phyloP scores from a whole-genome alignment of 768 basidiomycete genomes.

The Termitomyces sp. region DNA sequence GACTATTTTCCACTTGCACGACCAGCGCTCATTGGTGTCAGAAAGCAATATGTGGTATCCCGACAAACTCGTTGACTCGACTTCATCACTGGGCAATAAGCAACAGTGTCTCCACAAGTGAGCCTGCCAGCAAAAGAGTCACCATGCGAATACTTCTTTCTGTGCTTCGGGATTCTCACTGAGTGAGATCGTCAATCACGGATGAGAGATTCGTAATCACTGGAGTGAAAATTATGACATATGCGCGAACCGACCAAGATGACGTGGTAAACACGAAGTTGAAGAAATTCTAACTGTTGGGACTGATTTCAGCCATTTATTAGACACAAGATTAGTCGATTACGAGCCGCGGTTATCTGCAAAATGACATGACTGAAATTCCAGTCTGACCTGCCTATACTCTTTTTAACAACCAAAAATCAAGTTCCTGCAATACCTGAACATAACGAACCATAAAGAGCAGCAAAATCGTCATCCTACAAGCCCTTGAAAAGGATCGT shows the following conservation, averaged over 20 bases:
- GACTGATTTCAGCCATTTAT: background rate
- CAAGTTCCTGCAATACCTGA: background rate
- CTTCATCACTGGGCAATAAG: conserved; percentile 11
- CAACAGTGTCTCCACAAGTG: conserved; percentile 19
- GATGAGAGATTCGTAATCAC: conserved; percentile 16
- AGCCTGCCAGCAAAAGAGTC: conserved; percentile 1
- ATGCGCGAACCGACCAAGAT: conserved; percentile 16
- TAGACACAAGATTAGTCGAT: background rate
- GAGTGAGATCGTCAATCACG: conserved; percentile 4
- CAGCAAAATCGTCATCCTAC: too few species aligned
- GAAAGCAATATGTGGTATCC: too few species aligned
- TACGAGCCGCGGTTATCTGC: background rate
- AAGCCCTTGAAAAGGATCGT: too few species aligned
- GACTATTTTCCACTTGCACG: background rate
- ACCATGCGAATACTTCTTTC: background rate
- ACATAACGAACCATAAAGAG: background rate
- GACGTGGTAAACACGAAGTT: conserved; percentile 7
- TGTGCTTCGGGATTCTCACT: conserved; percentile 10
- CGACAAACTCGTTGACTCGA: too few species aligned
- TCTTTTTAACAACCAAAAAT: background rate
- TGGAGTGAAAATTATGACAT: conserved; percentile 15
- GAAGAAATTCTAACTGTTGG: background rate
- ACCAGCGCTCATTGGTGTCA: too few species aligned
- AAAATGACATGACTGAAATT: background rate
- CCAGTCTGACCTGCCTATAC: background rate